Percentiles rank a stretch among this genome's conserved stretches.
Evolutionary conservation across 441 rosid genomes (phyloP).

Genomic region (Pelargonium australe): DNA sequence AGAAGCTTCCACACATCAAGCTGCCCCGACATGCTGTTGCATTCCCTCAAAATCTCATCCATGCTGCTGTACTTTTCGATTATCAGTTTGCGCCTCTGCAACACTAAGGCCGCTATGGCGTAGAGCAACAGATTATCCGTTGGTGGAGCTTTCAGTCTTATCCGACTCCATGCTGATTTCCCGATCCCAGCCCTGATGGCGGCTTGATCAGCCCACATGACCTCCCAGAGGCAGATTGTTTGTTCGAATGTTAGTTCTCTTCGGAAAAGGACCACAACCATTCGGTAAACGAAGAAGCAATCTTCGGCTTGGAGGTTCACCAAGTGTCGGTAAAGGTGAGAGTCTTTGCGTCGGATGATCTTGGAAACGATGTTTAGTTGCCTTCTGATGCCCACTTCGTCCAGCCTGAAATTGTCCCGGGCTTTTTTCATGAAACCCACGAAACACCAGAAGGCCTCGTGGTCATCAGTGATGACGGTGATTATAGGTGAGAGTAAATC

Average conservation of each 20-base stretch:
- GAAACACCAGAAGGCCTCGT: conserved; percentile 96
- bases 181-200: conserved; percentile 80
- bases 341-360: conserved; percentile 76
- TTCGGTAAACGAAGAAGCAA: conserved; percentile 90
- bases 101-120: conserved; percentile 80
- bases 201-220: conserved; percentile 98
- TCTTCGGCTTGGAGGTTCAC: conserved; percentile 88
- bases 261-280: conserved; percentile 85
- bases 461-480: conserved; percentile 64
- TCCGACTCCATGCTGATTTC: conserved; percentile 74
- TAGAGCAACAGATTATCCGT: conserved; percentile 80
- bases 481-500: conserved; percentile 80
- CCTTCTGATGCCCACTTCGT: conserved; percentile 81
- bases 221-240: conserved; percentile 85
- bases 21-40: conserved; percentile 89
- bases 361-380: conserved; percentile 76
- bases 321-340: conserved; percentile 76
- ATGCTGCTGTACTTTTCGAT: conserved; percentile 78
- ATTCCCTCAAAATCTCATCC: conserved; percentile 94
- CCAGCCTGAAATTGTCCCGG: conserved; percentile 90
- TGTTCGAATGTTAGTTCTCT: conserved; percentile 87
- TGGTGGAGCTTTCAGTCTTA: conserved; percentile 75
- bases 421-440: conserved; percentile 97
- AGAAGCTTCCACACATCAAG: conserved; percentile 95
- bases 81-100: conserved; percentile 81